Evolutionary conservation across 2,329 filamentous ascomycete genomes (phyloP), one percentile per base, ranked within the genome.

Genomic region (Ophiostoma angusticollis): DNA sequence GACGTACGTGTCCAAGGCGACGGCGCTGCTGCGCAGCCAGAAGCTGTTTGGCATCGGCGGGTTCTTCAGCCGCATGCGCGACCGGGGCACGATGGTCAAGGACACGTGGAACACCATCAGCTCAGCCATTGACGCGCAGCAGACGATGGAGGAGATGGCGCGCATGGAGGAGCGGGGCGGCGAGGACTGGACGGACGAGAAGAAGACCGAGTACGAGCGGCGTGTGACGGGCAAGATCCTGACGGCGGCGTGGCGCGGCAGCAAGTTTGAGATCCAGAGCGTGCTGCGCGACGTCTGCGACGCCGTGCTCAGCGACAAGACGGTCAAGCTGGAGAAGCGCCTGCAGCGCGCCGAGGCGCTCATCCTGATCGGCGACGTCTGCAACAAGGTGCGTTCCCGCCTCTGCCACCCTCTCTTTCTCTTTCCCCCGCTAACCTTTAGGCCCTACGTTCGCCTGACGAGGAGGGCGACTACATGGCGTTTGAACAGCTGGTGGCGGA

Each of bases 121-220:
- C 47, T 93, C 84, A 37, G 91, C 91, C 28, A 93, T 98, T 48
- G 87, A 95, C 55, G 91, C 91, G 19, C 91, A 98, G 65, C 81
- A 94, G 67, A 94, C 87, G 44, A 94, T 98, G 77, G 89, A 98
- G 65, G 89, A 95, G 60, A 96, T 98, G 91, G 87, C 86, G 39
- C 86, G 89, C 58, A 70, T 89, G 61, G 91, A 98, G 64, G 84
- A 95, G 66, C 79, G 80, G 54, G 91, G 89, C 38, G 91, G 91
- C 35, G 91, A 95, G 40, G 86, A 94, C 45, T 98, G 91, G 91
- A 96, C 91, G 1, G 91, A 98, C 46, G 91, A 96, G 75, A 87
- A 83, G 68, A 86, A 87, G 63, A 79, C 80, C 30, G 91, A 98
- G 64, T 95, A 93, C 54, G 91, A 96, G 68, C 80, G 89, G 55